A percentile compares a stretch with the other conserved stretches of the same genome.
Conservation (phyloP, 2,329 filamentous ascomycete species). For the Xenosphaeropsis pyriputrescens region DNA sequence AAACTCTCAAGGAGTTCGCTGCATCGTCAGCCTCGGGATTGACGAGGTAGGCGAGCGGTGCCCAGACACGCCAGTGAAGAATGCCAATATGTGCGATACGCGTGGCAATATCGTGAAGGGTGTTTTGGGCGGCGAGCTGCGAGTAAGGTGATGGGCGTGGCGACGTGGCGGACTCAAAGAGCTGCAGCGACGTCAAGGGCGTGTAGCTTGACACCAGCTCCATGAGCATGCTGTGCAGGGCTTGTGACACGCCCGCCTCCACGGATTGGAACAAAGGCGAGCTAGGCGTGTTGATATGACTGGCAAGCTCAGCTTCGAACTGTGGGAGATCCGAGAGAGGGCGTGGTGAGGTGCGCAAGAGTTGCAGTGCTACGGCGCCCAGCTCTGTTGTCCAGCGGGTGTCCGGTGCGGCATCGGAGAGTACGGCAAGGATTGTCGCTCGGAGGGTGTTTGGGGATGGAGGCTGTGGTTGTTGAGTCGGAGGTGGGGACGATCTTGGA, state of each 20-base stretch:
- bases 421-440: constrained; percentile 14
- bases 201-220: constrained; percentile 15
- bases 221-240: constrained; percentile 14
- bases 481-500: neutral
- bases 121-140: neutral
- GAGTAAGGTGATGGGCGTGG: constrained; percentile 7
- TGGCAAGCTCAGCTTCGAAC: constrained; percentile 16
- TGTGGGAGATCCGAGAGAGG: constrained; percentile 13
- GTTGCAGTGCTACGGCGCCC: constrained; percentile 16
- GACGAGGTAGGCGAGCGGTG: constrained; percentile 50
- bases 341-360: constrained; percentile 16
- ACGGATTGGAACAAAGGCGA: constrained; percentile 15
- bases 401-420: constrained; percentile 10
- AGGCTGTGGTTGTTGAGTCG: constrained; percentile 2
- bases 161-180: constrained; percentile 17
- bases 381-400: constrained; percentile 12
- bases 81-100: constrained; percentile 72
- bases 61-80: constrained; percentile 86
- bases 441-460: constrained; percentile 10
- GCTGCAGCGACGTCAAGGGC: constrained; percentile 14
- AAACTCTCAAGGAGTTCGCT: too few relatives aligned
- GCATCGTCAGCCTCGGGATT: constrained; percentile 13
- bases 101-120: constrained; percentile 52
- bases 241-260: constrained; percentile 11
- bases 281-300: constrained; percentile 13